A percentile compares a stretch with the other conserved stretches of the same genome.
phyloP scores from a whole-genome alignment of 305 asterid species.

The Solanum hybrid region DNA sequence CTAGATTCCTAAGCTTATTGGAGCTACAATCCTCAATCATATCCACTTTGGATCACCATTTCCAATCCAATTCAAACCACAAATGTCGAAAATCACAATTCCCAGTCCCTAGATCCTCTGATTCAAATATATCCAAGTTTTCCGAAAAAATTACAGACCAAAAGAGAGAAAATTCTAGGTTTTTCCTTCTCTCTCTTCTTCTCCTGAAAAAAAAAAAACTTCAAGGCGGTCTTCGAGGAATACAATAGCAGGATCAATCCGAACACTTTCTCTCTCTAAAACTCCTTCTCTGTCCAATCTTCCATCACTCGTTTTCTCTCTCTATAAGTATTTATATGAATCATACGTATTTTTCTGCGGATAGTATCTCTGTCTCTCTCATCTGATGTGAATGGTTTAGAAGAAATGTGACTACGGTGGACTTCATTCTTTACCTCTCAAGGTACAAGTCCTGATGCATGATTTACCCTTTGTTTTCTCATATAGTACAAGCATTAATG shows the following conservation, averaged over 20 bases:
- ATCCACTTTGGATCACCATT: slow-evolving; percentile 36
- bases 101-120: slow-evolving; percentile 21
- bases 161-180: slow-evolving; percentile 2
- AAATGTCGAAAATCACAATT: not conserved
- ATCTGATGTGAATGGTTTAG: not conserved
- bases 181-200: not conserved
- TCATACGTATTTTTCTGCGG: not conserved
- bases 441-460: not conserved
- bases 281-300: not conserved
- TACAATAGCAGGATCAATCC: slow-evolving; percentile 1
- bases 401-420: not conserved
- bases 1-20: slow-evolving; percentile 43
- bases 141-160: not conserved
- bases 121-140: not conserved
- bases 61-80: slow-evolving; percentile 7
- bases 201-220: not conserved
- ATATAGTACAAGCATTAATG: not conserved
- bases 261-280: not conserved
- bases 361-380: not conserved
- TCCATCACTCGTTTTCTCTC: slow-evolving; percentile 4
- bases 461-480: not conserved
- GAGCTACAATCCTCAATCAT: slow-evolving; percentile 36
- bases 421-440: not conserved
- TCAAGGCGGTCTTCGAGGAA: not conserved
- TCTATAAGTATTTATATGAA: not conserved